phyloP scores from a whole-genome alignment of 805 yeast genomes.

The Gaillardinia entomophila region DNA sequence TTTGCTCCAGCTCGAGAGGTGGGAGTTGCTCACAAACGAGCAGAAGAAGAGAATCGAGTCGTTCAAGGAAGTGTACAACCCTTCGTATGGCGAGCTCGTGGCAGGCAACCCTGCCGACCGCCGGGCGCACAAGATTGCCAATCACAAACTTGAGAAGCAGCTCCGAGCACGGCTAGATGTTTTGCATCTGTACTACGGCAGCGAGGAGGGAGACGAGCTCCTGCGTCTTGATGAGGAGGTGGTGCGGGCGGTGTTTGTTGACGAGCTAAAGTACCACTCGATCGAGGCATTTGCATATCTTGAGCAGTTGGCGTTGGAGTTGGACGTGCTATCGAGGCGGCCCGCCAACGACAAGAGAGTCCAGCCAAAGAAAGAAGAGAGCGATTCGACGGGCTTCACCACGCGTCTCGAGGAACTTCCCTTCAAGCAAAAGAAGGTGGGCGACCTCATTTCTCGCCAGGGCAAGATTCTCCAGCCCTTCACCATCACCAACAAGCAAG shows the following conservation, averaged over 20 bases:
- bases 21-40: constrained; percentile 27
- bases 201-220: constrained; percentile 6
- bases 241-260: constrained; percentile 48
- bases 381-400: constrained; percentile 43
- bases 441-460: constrained; percentile 49
- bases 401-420: constrained; percentile 57
- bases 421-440: constrained; percentile 11
- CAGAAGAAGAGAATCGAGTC: constrained; percentile 35
- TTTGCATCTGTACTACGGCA: constrained; percentile 25
- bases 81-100: constrained; percentile 33
- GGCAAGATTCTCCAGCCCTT: constrained; percentile 86
- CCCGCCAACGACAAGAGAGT: constrained; percentile 11
- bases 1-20: constrained; percentile 9
- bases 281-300: constrained; percentile 50
- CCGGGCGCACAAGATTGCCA: constrained; percentile 70
- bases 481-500: constrained; percentile 58
- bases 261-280: constrained; percentile 48
- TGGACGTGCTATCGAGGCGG: constrained; percentile 51
- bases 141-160: constrained; percentile 55
- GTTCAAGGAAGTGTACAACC: constrained; percentile 35
- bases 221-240: constrained; percentile 57
- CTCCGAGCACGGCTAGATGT: constrained; percentile 39
- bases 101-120: constrained; percentile 32
- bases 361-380: constrained; percentile 1
- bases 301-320: constrained; percentile 60